phyloP scores from a whole-genome alignment of 2,329 filamentous ascomycete species.

The Penicillium capsulatum region DNA sequence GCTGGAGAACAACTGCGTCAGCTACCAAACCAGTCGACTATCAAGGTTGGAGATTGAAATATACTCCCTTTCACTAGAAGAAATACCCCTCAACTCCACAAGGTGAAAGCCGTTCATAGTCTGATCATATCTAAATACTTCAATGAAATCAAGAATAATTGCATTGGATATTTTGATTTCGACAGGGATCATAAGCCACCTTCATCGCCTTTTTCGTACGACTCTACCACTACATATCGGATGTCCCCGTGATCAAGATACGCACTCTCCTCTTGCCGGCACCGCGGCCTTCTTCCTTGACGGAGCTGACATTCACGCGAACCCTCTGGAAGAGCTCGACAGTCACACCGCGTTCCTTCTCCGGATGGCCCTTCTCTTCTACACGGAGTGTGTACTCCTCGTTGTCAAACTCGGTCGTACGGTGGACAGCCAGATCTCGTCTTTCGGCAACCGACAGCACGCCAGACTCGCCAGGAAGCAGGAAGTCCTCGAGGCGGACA shows the following conservation, averaged over 20 bases:
- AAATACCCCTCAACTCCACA: no score
- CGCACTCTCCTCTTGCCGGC: slow-evolving; percentile 80
- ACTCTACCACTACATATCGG: slow-evolving; percentile 13
- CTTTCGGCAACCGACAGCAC: slow-evolving; percentile 31
- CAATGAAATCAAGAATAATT: no score
- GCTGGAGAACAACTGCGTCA: no score
- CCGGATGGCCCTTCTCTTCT: slow-evolving; percentile 47
- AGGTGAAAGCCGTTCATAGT: no score
- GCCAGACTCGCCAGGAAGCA: slow-evolving; percentile 56
- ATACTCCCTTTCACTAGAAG: no score
- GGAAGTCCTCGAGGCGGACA: slow-evolving; percentile 79
- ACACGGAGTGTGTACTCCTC: slow-evolving; percentile 75
- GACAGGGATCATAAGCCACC: no score
- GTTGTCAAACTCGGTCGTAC: slow-evolving; percentile 76
- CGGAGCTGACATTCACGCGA: slow-evolving; percentile 79
- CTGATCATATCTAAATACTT: no score
- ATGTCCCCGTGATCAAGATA: slow-evolving; percentile 38
- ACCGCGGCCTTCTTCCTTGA: slow-evolving; percentile 72
- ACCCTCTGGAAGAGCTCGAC: slow-evolving; percentile 93
- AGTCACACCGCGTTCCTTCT: slow-evolving; percentile 40
- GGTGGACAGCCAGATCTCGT: slow-evolving; percentile 41
- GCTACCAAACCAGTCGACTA: no score
- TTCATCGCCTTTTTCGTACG: slow-evolving; percentile 1
- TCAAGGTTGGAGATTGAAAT: no score
- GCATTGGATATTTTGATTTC: no score